Evolutionary conservation across 2,329 filamentous ascomycete genomes (phyloP).

Genomic region (Aspergillus tubingensis): DNA sequence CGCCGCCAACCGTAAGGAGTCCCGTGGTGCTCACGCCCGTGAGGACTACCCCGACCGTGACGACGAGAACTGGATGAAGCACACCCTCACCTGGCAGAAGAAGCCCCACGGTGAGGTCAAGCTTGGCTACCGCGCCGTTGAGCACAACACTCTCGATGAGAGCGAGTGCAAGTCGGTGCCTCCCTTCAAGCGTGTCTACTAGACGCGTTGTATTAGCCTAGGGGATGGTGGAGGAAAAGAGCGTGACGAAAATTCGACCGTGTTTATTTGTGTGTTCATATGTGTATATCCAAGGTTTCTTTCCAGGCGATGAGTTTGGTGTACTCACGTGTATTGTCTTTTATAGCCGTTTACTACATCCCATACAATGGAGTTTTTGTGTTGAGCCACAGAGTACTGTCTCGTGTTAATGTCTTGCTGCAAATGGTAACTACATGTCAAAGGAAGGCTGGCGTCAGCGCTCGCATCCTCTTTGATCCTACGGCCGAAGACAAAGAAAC

Average conservation of each 20-base stretch:
- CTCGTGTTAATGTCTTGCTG: background rate
- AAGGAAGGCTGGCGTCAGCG: background rate
- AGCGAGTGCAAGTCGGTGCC: constrained; percentile 94
- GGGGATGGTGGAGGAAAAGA: constrained; percentile 29
- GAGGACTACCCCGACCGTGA: constrained; percentile 97
- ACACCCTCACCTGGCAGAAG: constrained; percentile 96
- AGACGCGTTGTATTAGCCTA: constrained; percentile 23
- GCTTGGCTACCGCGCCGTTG: constrained; percentile 81
- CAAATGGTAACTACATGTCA: background rate
- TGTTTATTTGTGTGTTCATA: constrained; percentile 36
- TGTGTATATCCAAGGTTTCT: constrained; percentile 43
- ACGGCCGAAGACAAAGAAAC: background rate
- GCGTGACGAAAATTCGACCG: constrained; percentile 34
- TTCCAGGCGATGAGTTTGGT: constrained; percentile 40
- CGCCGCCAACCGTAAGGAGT: constrained; percentile 94
- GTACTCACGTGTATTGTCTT: constrained; percentile 33
- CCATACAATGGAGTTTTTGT: constrained; percentile 33
- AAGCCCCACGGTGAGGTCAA: constrained; percentile 83
- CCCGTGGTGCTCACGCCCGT: constrained; percentile 91
- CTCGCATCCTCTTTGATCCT: background rate
- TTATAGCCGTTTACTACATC: constrained; percentile 29
- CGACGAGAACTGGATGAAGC: constrained; percentile 98
- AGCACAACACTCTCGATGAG: constrained; percentile 83
- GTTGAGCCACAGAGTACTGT: constrained; percentile 16
- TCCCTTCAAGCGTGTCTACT: constrained; percentile 77